Conservation (phyloP, 192 early-diverging fungal species). For the Gaertneriomyces semiglobifer region DNA sequence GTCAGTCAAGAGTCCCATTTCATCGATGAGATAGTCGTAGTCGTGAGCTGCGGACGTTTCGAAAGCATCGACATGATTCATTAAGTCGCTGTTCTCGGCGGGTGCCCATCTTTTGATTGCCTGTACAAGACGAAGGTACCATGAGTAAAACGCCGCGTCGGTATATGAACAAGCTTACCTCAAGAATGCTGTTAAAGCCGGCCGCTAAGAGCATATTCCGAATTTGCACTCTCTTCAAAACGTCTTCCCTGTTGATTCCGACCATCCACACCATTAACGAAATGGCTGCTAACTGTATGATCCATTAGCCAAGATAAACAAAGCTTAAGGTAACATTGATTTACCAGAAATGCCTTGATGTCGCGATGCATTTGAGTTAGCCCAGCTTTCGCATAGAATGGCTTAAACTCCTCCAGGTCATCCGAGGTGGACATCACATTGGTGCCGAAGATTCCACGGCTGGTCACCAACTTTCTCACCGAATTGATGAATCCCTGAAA, state of each 20-base stretch:
- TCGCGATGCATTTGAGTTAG: slow-evolving; percentile 33
- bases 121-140: background rate
- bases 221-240: slow-evolving; percentile 32
- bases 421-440: slow-evolving; percentile 31
- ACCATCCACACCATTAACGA: too few species aligned
- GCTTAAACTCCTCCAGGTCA: background rate
- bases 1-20: slow-evolving; percentile 32
- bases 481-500: slow-evolving; percentile 31
- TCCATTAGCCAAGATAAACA: too few species aligned
- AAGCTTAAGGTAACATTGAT: background rate
- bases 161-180: slow-evolving; percentile 23
- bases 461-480: slow-evolving; percentile 29
- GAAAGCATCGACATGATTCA: slow-evolving; percentile 42
- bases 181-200: slow-evolving; percentile 32
- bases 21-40: slow-evolving; percentile 40
- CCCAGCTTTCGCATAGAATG: background rate
- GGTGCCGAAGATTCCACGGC: slow-evolving; percentile 43
- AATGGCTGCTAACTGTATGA: too few species aligned
- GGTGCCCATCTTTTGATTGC: slow-evolving; percentile 37
- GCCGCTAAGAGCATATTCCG: slow-evolving; percentile 42
- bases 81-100: slow-evolving; percentile 38
- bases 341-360: slow-evolving; percentile 43
- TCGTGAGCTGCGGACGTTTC: slow-evolving; percentile 33
- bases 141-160: background rate
- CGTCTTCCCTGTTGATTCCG: too few species aligned